phyloP scores from a whole-genome alignment of 139 green algal species.

The Chloropicon primus region DNA sequence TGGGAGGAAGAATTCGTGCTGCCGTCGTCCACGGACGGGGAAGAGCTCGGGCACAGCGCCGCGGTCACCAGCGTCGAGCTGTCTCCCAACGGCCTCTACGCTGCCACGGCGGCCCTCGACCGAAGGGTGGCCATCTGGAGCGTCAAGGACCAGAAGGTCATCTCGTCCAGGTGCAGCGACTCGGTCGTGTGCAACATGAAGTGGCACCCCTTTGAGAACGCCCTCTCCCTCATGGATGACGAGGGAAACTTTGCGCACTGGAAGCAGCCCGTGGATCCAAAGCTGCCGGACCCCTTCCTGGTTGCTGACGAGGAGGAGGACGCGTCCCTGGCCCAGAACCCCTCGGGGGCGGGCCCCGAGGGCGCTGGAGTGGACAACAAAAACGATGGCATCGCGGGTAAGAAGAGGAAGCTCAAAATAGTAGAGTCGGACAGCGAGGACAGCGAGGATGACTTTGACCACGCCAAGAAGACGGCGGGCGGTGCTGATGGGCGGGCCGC shows the following conservation, averaged over 20 bases:
- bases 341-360: too few species aligned
- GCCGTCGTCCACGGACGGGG: neutral
- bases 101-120: conserved; percentile 41
- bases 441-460: neutral
- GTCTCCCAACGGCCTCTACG: conserved; percentile 70
- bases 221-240: conserved; percentile 38
- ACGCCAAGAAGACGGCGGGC: neutral
- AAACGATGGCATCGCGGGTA: too few species aligned
- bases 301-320: neutral
- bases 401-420: neutral
- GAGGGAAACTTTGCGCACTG: conserved; percentile 47
- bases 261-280: conserved; percentile 32
- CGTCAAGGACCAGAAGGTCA: conserved; percentile 17
- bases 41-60: conserved; percentile 25
- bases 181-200: conserved; percentile 26
- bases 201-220: conserved; percentile 57
- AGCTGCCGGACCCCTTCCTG: conserved; percentile 11
- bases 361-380: too few species aligned
- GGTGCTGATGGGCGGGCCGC: neutral
- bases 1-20: conserved; percentile 23
- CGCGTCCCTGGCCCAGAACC: neutral
- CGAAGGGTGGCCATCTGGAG: conserved; percentile 54
- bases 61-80: conserved; percentile 40
- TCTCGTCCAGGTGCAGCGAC: conserved; percentile 1
- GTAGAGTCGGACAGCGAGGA: neutral